A percentile compares a stretch with the other conserved stretches of the same genome.
phyloP scores from a whole-genome alignment of 1,284 basidiomycete species.

The Pseudozyma pruni region DNA sequence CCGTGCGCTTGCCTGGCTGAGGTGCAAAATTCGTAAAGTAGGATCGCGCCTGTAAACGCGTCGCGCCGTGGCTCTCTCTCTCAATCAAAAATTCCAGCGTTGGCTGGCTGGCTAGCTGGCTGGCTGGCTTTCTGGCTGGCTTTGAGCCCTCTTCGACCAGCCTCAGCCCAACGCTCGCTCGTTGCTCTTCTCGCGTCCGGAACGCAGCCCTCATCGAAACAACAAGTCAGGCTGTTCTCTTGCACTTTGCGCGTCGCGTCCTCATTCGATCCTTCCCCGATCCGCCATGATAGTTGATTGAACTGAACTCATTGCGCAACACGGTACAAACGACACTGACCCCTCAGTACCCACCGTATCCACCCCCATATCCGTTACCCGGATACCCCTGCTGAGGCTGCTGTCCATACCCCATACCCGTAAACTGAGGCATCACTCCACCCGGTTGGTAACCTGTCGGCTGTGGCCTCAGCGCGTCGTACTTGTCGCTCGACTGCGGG shows the following conservation, averaged over 20 bases:
- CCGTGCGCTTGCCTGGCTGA: too few relatives aligned
- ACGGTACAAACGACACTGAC: constrained; percentile 7
- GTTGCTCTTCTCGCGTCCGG: too few relatives aligned
- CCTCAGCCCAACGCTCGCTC: too few relatives aligned
- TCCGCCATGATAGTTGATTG: too few relatives aligned
- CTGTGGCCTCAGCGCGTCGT: constrained; percentile 66
- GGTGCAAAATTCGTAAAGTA: constrained; percentile 9
- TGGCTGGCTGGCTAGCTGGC: too few relatives aligned
- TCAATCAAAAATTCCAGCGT: neutral
- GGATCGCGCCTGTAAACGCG: constrained; percentile 35
- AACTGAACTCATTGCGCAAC: neutral
- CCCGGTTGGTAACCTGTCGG: constrained; percentile 66
- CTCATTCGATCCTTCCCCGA: too few relatives aligned
- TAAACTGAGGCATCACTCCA: constrained; percentile 58
- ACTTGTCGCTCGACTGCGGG: constrained; percentile 61
- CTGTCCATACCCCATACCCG: constrained; percentile 38
- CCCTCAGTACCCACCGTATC: constrained; percentile 26
- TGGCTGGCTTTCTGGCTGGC: too few relatives aligned
- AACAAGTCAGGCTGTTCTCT: too few relatives aligned
- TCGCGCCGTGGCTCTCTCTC: constrained; percentile 16
- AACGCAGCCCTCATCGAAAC: too few relatives aligned
- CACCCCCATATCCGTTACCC: constrained; percentile 36
- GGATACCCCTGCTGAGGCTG: constrained; percentile 29
- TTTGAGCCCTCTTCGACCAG: too few relatives aligned
- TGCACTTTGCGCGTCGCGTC: constrained; percentile 14